Evolutionary conservation across 73 alveolate genomes (phyloP), one percentile per base, ranked within the genome.

Genomic region (Paramecium bursaria): DNA sequence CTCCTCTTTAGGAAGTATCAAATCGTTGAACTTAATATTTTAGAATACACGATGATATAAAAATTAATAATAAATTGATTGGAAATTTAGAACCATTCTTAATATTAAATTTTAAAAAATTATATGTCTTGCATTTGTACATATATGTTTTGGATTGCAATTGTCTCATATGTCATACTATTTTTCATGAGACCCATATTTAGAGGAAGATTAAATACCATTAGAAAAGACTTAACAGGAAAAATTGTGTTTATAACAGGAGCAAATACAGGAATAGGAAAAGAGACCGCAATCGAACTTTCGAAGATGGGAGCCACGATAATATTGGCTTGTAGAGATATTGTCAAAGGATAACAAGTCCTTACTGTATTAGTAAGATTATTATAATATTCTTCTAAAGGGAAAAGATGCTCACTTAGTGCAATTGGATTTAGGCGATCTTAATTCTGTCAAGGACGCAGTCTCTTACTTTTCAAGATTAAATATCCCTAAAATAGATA

Each of bases 231-330:
- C 51, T 25, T 79, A 13, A 39, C 11, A 2, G 74, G 74, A 10
- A n/a, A 79, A 4, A 23, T 55, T 2, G 76, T 79, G 10, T 27
- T 79, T 13, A 79, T 79, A 29, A 79, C 89, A 35, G 89, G 89
- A 13, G 80, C 85, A 3, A 79, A 79, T 14, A 50, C 89, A 3
- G 89, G 89, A 19, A 79, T 79, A 1, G 89, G 89, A 3, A 53
- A 53, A 21, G 89, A 79, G 46, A 44, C 89, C 9, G 89, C 89
- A 3, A 46, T 53, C 26, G 15, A 79, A 42, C 54, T 61, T 31
- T 57, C 44, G 13, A 7, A 9, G n/a, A 31, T 53, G 53, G 89
- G 89, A 22, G 89, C 89, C 3, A 79, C 75, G 25, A 46, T 79
- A 7, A 17, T 79, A 1, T 29, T 79, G 30, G 89, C 89, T 7